A percentile compares a stretch with the other conserved stretches of the same genome.
phyloP scores from a whole-genome alignment of 2,329 filamentous ascomycete genomes.

The Tolypocladium endophyticum region DNA sequence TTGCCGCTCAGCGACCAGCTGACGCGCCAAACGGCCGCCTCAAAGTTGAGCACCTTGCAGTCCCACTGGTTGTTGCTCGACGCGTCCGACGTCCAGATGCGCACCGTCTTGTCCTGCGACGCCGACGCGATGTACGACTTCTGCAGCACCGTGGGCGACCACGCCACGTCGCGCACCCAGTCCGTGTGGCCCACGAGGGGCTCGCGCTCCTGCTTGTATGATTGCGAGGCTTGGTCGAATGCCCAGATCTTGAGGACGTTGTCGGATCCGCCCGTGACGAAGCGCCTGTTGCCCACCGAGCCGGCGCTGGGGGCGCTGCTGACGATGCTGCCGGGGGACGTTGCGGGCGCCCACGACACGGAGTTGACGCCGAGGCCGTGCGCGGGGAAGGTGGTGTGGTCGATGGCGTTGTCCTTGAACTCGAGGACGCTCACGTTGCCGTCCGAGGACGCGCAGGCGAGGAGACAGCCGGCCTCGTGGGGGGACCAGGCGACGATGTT shows the following conservation, averaged over 20 bases:
- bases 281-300: constrained; percentile 59
- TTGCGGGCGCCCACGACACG: constrained; percentile 87
- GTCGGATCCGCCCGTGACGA: constrained; percentile 92
- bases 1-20: constrained; percentile 98
- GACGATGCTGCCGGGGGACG: constrained; percentile 73
- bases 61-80: constrained; percentile 63
- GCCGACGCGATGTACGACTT: constrained; percentile 96
- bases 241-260: constrained; percentile 91
- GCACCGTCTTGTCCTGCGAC: constrained; percentile 91
- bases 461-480: constrained; percentile 86
- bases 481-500: constrained; percentile 98
- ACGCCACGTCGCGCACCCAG: constrained; percentile 96
- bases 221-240: constrained; percentile 54
- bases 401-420: constrained; percentile 93
- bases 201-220: constrained; percentile 51
- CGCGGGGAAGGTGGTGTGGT: constrained; percentile 79
- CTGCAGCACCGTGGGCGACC: constrained; percentile 88
- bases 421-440: constrained; percentile 90
- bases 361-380: constrained; percentile 93
- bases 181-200: constrained; percentile 75
- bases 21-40: constrained; percentile 85
- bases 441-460: constrained; percentile 90
- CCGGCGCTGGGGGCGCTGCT: constrained; percentile 55
- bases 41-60: constrained; percentile 76
- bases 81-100: constrained; percentile 81